Evolutionary conservation across 2,329 filamentous ascomycete species (phyloP).

Genomic region (Verticillium klebahnii): DNA sequence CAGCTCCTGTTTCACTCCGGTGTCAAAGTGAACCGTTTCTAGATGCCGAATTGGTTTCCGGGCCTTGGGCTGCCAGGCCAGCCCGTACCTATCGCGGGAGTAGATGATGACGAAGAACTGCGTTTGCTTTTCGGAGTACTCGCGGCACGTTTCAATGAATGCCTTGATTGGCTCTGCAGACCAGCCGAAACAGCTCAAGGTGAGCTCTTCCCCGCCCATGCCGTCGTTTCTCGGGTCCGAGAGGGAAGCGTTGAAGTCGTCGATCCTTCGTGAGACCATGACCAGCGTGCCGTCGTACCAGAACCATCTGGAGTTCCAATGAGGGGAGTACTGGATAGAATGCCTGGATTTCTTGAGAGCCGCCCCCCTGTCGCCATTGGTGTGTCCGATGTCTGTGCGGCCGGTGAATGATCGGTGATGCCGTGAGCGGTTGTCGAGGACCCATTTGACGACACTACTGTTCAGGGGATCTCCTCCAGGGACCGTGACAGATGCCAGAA

Average conservation of each 20-base stretch:
- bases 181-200: slow-evolving; percentile 44
- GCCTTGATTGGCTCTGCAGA: slow-evolving; percentile 43
- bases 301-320: slow-evolving; percentile 43
- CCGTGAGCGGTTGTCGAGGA: slow-evolving; percentile 33
- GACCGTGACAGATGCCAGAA: slow-evolving; percentile 38
- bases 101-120: slow-evolving; percentile 48
- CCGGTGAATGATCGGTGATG: slow-evolving; percentile 38
- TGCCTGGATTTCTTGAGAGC: slow-evolving; percentile 36
- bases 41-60: slow-evolving; percentile 43
- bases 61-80: slow-evolving; percentile 43
- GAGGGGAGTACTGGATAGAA: slow-evolving; percentile 37
- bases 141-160: slow-evolving; percentile 41
- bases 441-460: slow-evolving; percentile 38
- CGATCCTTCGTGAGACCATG: slow-evolving; percentile 35
- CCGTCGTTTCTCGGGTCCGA: slow-evolving; percentile 40
- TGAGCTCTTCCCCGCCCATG: slow-evolving; percentile 40
- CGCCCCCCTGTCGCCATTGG: slow-evolving; percentile 29
- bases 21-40: slow-evolving; percentile 47
- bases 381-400: slow-evolving; percentile 30
- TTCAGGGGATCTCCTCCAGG: slow-evolving; percentile 40
- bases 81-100: slow-evolving; percentile 37
- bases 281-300: slow-evolving; percentile 42
- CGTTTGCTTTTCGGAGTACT: slow-evolving; percentile 40
- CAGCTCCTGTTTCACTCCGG: slow-evolving; percentile 38
- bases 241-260: slow-evolving; percentile 29